Base-by-base conservation (phyloP, 163 green algal genomes). In the Botryococcus braunii region DNA sequence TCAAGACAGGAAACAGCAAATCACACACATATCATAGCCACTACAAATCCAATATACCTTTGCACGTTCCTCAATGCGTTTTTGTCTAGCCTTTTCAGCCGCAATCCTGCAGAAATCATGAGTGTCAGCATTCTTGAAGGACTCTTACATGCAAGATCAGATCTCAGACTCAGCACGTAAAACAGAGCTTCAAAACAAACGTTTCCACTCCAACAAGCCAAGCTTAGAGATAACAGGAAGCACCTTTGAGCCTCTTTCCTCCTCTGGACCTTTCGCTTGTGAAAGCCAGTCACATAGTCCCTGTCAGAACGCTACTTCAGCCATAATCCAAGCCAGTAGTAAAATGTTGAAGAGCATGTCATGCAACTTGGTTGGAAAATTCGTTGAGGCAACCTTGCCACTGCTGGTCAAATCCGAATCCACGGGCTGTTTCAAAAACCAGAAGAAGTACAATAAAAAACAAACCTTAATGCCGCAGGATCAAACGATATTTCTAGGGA, bases 261-360 rank as follows among this genome's bases (percentile, higher is more conserved):
- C 17, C 82, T 62, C 58, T 85, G 74, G 62, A 82, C 69, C 70
- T 86, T 88, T 6, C 82, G 73, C 43, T 88, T 88, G 9, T 82
- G 66, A 37, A 88, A 88, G n/a, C 82, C 82, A 21, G 82, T 88
- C 6, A 88, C 69, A 41, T 80, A 88, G 2, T 84, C 80, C 74
- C 80, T 88, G 74, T 31, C 63, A 34, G 43, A 35, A 11, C 0
- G 1, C 36, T 23, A 23, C 37, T 23, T 61, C 39, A 49, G 21
- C 43, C 7, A 46, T 56, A 25, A 21, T 21, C 27, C 29, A 27
- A 64, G 29, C 5, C 34, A 35, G 52, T 11, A 23, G 63, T 71
- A 49, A 6, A 63, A 63, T 31, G 4, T 59, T 37, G 8, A 4
- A 46, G 52, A 27, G 13, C 7, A 60, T 67, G 39, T 57, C 48